phyloP scores from a whole-genome alignment of 495 filamentous ascomycete genomes.

The Podospora pseudoanserina region DNA sequence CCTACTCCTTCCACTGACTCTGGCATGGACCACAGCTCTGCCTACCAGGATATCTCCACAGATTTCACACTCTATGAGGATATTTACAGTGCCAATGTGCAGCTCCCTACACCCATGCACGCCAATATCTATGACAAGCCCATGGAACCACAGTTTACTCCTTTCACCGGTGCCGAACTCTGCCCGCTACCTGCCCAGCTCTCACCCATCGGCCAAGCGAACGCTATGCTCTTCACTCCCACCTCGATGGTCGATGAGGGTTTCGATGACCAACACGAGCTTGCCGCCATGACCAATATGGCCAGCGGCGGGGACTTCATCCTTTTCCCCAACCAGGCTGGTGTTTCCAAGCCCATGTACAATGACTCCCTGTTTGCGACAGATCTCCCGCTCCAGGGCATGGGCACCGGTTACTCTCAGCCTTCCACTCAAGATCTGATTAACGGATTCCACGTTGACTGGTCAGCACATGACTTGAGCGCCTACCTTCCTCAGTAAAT shows the following conservation, averaged over 20 bases:
- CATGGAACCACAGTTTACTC: conserved; percentile 33
- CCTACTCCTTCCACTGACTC: conserved; percentile 46
- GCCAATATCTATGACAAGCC: conserved; percentile 39
- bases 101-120: conserved; percentile 38
- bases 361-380: conserved; percentile 36
- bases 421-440: conserved; percentile 41
- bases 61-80: conserved; percentile 52
- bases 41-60: conserved; percentile 44
- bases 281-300: conserved; percentile 22
- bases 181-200: conserved; percentile 49
- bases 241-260: conserved; percentile 50
- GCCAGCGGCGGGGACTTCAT: conserved; percentile 32
- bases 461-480: conserved; percentile 37
- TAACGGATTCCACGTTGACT: conserved; percentile 38
- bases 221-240: conserved; percentile 62
- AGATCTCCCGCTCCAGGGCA: conserved; percentile 32
- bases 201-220: conserved; percentile 60
- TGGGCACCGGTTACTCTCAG: conserved; percentile 39
- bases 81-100: conserved; percentile 51
- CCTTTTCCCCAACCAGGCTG: conserved; percentile 27
- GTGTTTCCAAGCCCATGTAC: conserved; percentile 31
- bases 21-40: conserved; percentile 42
- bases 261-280: conserved; percentile 43
- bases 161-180: conserved; percentile 34
- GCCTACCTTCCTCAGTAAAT: conserved; percentile 28